These are phyloP conservation scores for Lodderomyces metapsilosis DNA, from an alignment of 1,139 yeast species.

Conservation along the genomic window DNA sequence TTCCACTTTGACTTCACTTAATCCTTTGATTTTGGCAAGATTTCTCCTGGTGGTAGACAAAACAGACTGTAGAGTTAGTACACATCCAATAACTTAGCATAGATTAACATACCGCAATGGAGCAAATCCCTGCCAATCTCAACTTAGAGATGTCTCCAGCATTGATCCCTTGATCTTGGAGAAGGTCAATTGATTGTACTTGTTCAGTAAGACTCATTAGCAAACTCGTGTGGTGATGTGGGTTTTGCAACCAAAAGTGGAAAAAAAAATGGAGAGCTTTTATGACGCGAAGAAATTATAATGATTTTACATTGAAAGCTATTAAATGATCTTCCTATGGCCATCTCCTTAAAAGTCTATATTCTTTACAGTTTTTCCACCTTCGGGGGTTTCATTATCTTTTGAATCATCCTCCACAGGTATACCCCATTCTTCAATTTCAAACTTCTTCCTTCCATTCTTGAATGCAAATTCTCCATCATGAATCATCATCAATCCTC, in stretches of 20 bases:
- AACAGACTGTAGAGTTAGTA: slow-evolving; percentile 34
- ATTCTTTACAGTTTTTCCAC: slow-evolving; percentile 32
- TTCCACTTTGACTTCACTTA: slow-evolving; percentile 59
- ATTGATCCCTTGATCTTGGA: slow-evolving; percentile 57
- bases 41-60: slow-evolving; percentile 55
- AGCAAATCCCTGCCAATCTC: slow-evolving; percentile 51
- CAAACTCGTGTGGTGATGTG: background rate
- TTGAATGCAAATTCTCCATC: slow-evolving; percentile 82
- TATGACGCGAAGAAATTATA: no score
- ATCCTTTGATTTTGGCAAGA: slow-evolving; percentile 50
- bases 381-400: slow-evolving; percentile 19
- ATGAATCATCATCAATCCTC: slow-evolving; percentile 77
- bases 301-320: no score
- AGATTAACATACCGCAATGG: slow-evolving; percentile 52
- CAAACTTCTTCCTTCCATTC: slow-evolving; percentile 79
- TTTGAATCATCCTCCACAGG: slow-evolving; percentile 81
- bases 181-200: slow-evolving; percentile 41
- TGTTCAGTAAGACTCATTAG: slow-evolving; percentile 8
- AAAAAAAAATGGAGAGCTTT: no score
- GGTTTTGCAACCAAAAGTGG: slow-evolving; percentile 13
- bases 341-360: slow-evolving; percentile 40
- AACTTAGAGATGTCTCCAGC: slow-evolving; percentile 57
- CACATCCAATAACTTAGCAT: no score
- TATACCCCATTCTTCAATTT: slow-evolving; percentile 89
- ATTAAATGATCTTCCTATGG: no score